Evolutionary conservation across 2,329 filamentous ascomycete genomes (phyloP).

Genomic region (Pseudogymnoascus sp.): DNA sequence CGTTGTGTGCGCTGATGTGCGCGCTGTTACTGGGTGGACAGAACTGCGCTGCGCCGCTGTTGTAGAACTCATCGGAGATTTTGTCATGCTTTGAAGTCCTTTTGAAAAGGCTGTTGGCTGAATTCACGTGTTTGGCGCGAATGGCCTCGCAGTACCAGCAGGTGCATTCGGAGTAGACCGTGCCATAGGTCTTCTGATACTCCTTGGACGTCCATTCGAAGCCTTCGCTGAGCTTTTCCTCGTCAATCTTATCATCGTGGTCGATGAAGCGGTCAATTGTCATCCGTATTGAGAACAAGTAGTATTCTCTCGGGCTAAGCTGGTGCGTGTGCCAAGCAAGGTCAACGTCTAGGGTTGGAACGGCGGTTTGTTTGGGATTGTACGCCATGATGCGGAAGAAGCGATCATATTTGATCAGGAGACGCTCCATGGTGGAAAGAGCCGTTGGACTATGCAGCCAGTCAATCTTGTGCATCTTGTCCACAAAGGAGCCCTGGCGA

Average conservation of each 20-base stretch:
- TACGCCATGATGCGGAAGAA: conserved; percentile 53
- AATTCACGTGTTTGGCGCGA: conserved; percentile 46
- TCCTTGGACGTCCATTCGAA: conserved; percentile 66
- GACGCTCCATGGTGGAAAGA: conserved; percentile 51
- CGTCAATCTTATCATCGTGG: conserved; percentile 77
- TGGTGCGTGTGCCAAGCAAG: conserved; percentile 78
- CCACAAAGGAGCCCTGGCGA: conserved; percentile 56
- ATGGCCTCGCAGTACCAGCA: conserved; percentile 78
- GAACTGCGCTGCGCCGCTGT: conserved; percentile 39
- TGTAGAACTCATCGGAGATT: conserved; percentile 38
- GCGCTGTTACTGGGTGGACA: conserved; percentile 50
- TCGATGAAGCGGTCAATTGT: conserved; percentile 54
- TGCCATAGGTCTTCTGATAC: conserved; percentile 56
- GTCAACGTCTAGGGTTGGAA: conserved; percentile 68
- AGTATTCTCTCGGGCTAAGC: conserved; percentile 56
- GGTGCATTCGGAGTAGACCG: conserved; percentile 67
- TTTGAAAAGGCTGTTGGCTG: conserved; percentile 37
- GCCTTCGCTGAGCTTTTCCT: conserved; percentile 50
- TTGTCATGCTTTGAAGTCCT: conserved; percentile 37
- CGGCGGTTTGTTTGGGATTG: conserved; percentile 40
- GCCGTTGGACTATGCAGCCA: conserved; percentile 68
- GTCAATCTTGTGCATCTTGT: conserved; percentile 69
- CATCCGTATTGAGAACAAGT: conserved; percentile 41
- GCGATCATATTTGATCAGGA: conserved; percentile 55
- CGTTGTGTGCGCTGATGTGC: conserved; percentile 68